A percentile compares a stretch with the other conserved stretches of the same genome.
These are phyloP conservation scores for Eucalyptus melliodora DNA, from an alignment of 345 rosid genomes.

Conservation along the genomic window DNA sequence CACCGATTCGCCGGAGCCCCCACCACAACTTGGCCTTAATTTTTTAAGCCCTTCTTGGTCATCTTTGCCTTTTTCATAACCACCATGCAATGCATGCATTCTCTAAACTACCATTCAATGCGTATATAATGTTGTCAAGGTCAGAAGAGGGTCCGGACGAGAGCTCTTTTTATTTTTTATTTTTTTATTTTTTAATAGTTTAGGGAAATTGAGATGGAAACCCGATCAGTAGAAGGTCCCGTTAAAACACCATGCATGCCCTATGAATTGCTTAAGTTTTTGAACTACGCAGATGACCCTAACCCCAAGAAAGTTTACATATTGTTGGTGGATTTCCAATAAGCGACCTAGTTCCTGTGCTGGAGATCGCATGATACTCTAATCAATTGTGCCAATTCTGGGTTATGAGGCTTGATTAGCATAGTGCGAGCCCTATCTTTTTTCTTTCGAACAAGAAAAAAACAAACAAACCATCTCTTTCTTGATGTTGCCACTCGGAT, in stretches of 20 bases:
- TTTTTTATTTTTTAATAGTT: not conserved
- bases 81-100: not conserved
- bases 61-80: not conserved
- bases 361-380: not conserved
- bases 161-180: not conserved
- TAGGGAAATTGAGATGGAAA: not conserved
- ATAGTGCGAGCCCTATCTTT: not conserved
- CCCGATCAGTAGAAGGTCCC: not conserved
- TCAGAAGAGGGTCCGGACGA: not conserved
- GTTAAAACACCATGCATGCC: not conserved
- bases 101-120: not conserved
- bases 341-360: not conserved
- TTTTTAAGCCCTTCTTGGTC: not conserved
- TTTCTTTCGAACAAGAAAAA: not conserved
- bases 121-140: not conserved
- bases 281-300: not conserved
- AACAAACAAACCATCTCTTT: constrained; percentile 1
- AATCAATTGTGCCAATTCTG: not conserved
- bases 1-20: not conserved
- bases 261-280: not conserved
- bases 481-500: constrained; percentile 14
- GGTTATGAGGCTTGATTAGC: not conserved
- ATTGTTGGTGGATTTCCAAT: not conserved
- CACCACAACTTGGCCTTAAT: not conserved
- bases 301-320: not conserved